Evolutionary conservation across 805 yeast species (phyloP).

Genomic region (Wickerhamomyces strasburgensis): DNA sequence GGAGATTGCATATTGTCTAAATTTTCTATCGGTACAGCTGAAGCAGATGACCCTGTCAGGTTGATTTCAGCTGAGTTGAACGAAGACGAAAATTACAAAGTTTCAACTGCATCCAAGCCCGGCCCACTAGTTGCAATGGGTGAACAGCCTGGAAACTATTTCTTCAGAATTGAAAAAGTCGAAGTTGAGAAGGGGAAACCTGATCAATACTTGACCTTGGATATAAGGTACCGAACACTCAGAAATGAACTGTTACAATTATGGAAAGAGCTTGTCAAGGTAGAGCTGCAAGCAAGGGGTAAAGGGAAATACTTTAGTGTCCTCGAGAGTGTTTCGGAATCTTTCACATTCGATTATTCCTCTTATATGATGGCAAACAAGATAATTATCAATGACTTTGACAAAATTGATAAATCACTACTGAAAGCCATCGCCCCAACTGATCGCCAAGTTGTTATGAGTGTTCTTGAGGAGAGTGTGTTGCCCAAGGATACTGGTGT

Average conservation of each 20-base stretch:
- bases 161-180: constrained; percentile 44
- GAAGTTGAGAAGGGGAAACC: constrained; percentile 8
- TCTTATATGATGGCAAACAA: constrained; percentile 4
- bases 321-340: constrained; percentile 12
- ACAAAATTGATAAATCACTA: not conserved
- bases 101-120: constrained; percentile 27
- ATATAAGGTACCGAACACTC: constrained; percentile 42
- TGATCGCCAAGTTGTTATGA: not conserved
- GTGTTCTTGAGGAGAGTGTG: too few relatives aligned
- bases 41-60: constrained; percentile 47
- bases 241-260: constrained; percentile 37
- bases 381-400: constrained; percentile 1
- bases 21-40: constrained; percentile 62
- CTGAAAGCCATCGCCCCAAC: constrained; percentile 1
- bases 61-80: constrained; percentile 39
- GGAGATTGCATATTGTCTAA: constrained; percentile 53
- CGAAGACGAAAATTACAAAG: constrained; percentile 30
- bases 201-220: constrained; percentile 37
- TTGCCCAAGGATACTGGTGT: too few relatives aligned
- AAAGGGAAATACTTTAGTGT: constrained; percentile 18
- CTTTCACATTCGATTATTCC: constrained; percentile 5
- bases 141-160: constrained; percentile 65
- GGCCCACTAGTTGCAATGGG: constrained; percentile 47
- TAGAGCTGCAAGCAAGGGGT: constrained; percentile 8
- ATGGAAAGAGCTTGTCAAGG: constrained; percentile 20